Evolutionary conservation across 495 filamentous ascomycete genomes (phyloP), one percentile per base, ranked within the genome.

Genomic region (Hypoxylon subgilvum): DNA sequence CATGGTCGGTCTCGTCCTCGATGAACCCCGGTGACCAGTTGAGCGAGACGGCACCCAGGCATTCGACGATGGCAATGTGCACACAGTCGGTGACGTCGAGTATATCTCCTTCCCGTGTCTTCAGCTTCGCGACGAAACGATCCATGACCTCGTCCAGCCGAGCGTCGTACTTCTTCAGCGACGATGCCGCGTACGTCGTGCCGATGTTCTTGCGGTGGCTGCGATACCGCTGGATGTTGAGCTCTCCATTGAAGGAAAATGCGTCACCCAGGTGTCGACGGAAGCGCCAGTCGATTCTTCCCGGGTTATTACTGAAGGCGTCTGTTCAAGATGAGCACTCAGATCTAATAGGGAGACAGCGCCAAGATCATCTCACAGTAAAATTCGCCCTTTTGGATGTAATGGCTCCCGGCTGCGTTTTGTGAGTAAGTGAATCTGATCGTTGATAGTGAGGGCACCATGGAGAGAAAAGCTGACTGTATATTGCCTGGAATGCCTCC

Each of bases 41-140:
- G 0, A 77, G 49, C 0, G 76, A 73, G 2, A 74, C 69, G 0
- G 71, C 72, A 0, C 72, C 72, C 1, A 77, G 66, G 22, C 69
- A 75, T 27, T 77, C 75, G 13, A 77, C 75, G 3, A 66, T 69
- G 4, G 74, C 51, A 43, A 77, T 68, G 53, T 77, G 75, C 66
- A 77, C 69, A 74, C 75, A 77, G 25, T 73, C 63, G 34, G 71
- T 72, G 13, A 76, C 45, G 23, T 76, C 74, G 0, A 75, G 31
- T 16, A 72, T 70, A 16, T 57, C 38, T 0, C 71, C 75, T 1
- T 66, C 38, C 0, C 72, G 43, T 0, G 17, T 18, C 16, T 46
- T 60, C 2, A 77, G 31, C 27, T 66, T 54, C 0, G 47, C 36
- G 14, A 75, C 42, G 1, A 57, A 69, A 0, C 36, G 43, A 0